Evolutionary conservation across 1,284 basidiomycete genomes (phyloP).

Genomic region (Pterulicium gracile): DNA sequence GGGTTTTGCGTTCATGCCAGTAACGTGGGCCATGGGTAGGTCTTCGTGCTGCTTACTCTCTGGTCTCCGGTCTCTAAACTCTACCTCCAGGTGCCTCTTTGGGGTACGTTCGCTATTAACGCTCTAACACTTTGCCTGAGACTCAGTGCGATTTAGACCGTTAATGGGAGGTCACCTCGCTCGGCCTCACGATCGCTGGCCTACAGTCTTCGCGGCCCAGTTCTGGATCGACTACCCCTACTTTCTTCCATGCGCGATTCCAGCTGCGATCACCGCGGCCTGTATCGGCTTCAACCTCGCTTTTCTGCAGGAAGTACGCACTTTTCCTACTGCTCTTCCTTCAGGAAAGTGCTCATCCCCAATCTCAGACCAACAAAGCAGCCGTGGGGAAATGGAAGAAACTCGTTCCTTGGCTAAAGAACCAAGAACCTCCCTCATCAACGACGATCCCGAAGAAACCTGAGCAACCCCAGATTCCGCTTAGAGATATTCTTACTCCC

Average conservation of each 20-base stretch:
- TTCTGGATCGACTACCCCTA: conserved; percentile 56
- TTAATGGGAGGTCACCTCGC: conserved; percentile 52
- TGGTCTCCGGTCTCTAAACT: background rate
- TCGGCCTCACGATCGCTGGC: conserved; percentile 48
- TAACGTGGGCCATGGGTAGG: conserved; percentile 31
- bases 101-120: conserved; percentile 11
- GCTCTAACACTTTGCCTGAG: too few relatives aligned
- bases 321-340: conserved; percentile 9
- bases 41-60: conserved; percentile 27
- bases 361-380: conserved; percentile 6
- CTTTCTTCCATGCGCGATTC: conserved; percentile 51
- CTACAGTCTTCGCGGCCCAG: conserved; percentile 28
- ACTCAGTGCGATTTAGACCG: conserved; percentile 27
- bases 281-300: conserved; percentile 34
- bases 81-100: conserved; percentile 18
- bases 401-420: background rate
- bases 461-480: conserved; percentile 19
- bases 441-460: background rate
- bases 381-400: conserved; percentile 2
- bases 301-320: conserved; percentile 46
- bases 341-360: background rate
- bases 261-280: conserved; percentile 35
- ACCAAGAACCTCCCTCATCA: background rate
- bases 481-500: conserved; percentile 23
- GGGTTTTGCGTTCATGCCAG: conserved; percentile 29